Base-by-base conservation (phyloP, 306 rosid genomes). In the Rosa rugosa region DNA sequence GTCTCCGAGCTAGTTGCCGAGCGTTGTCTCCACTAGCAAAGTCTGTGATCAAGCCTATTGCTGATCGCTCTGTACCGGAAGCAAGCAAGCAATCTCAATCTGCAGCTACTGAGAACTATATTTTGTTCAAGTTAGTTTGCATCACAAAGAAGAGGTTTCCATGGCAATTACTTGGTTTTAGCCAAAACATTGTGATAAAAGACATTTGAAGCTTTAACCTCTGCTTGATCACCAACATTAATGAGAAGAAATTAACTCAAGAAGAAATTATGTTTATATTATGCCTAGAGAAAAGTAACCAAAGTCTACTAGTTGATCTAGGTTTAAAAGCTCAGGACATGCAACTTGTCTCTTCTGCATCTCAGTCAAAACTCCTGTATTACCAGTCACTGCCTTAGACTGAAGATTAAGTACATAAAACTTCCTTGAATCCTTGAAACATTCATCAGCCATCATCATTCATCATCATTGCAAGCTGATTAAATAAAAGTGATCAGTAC, bases 381-480 rank as follows among this genome's bases (percentile, higher is more conserved):
- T 80, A 83, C 82, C 83, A 80, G 73, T 83, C 87, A 87, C 72
- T 79, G 90, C 81, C 86, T 82, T 87, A 89, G 36, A 85, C 77
- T 82, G 91, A 77, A 62, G 82, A 73, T 72, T 82, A 80, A 83
- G 88, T 72, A 83, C 82, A 83, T 47, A 80, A 87, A 81, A 83
- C 83, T 83, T 82, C 85, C 36, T 31, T 85, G 83, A 80, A 81
- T 79, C 92, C 85, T 84, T 86, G 51, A 89, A 89, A 80, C 80
- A 91, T 38, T 88, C 84, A 86, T 89, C 87, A 91, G 36, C 36
- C 36, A 31, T 31, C 36, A 31, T 31, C 97, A 93, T 31, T 31
- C 93, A 88, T 91, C 98, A 86, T 88, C 97, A 87, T 91, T 88
- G 94, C 90, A 87, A 85, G 89, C 97, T 93, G 97, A 85, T 89